A percentile compares a stretch with the other conserved stretches of the same genome.
Evolutionary conservation across 805 yeast genomes (phyloP).

Genomic region (Myxozyma mucilagina): DNA sequence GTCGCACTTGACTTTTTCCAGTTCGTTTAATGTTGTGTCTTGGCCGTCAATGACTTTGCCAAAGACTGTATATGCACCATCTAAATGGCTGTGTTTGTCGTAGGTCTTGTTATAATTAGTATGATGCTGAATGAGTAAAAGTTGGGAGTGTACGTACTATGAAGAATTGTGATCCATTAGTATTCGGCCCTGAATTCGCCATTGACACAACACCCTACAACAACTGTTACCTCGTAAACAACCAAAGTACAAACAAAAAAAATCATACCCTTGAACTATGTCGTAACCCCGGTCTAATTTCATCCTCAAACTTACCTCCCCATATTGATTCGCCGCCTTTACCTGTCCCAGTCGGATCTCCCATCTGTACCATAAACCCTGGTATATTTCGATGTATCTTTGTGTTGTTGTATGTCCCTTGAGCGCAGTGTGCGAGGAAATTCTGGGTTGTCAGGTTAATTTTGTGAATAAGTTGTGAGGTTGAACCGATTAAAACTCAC

Average conservation of each 20-base stretch:
- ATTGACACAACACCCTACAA: constrained; percentile 45
- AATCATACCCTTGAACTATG: constrained; percentile 32
- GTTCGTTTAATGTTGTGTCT: constrained; percentile 36
- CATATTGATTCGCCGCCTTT: constrained; percentile 39
- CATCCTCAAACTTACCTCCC: constrained; percentile 38
- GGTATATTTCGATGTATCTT: constrained; percentile 42
- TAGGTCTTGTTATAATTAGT: constrained; percentile 32
- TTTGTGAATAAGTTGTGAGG: background rate
- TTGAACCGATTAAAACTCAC: constrained; percentile 34
- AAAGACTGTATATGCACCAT: constrained; percentile 37
- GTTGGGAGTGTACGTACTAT: constrained; percentile 38
- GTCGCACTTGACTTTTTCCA: constrained; percentile 38
- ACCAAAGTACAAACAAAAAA: background rate
- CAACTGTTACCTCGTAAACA: background rate
- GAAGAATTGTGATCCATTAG: constrained; percentile 57
- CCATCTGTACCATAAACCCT: constrained; percentile 57
- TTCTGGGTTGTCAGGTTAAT: constrained; percentile 36
- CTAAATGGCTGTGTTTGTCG: constrained; percentile 34
- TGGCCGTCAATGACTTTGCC: constrained; percentile 36
- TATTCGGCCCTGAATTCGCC: constrained; percentile 59
- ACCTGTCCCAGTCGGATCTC: constrained; percentile 39
- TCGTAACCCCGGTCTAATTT: constrained; percentile 32
- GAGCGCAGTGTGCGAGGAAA: constrained; percentile 50
- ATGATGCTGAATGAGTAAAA: no score
- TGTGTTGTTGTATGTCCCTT: constrained; percentile 44